A percentile compares a stretch with the other conserved stretches of the same genome.
These are phyloP conservation scores for Epithele typhae DNA, from an alignment of 768 basidiomycete genomes.

Conservation along the genomic window DNA sequence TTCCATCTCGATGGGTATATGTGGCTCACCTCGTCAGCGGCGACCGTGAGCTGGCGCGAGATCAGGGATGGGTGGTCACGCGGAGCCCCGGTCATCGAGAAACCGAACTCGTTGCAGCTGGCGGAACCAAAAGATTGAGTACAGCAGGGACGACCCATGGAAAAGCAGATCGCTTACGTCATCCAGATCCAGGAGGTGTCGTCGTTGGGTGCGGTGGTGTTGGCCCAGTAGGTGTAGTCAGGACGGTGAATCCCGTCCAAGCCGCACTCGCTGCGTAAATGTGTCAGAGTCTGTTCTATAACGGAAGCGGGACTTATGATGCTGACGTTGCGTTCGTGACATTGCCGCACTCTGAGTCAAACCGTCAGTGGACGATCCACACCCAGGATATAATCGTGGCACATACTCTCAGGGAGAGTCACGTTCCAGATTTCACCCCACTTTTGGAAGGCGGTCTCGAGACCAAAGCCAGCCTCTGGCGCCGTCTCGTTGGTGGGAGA, in stretches of 20 bases:
- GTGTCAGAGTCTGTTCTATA: no score
- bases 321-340: no score
- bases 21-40: constrained; percentile 43
- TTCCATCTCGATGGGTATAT: no score
- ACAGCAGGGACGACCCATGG: constrained; percentile 41
- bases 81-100: constrained; percentile 30
- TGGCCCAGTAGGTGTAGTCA: no score
- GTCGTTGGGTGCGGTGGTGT: constrained; percentile 49
- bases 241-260: no score
- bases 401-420: constrained; percentile 42
- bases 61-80: constrained; percentile 36
- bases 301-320: no score
- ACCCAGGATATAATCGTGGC: background rate
- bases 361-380: constrained; percentile 15
- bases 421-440: constrained; percentile 57
- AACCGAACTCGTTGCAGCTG: constrained; percentile 71
- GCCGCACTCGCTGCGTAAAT: no score
- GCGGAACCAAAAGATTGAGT: constrained; percentile 17
- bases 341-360: constrained; percentile 44
- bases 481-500: constrained; percentile 46
- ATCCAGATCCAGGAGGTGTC: constrained; percentile 69
- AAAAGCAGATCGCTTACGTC: constrained; percentile 31
- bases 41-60: constrained; percentile 43
- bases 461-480: constrained; percentile 49
- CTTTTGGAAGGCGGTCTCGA: constrained; percentile 49